phyloP scores from a whole-genome alignment of 306 rosid species.

The Quercus ilex region DNA sequence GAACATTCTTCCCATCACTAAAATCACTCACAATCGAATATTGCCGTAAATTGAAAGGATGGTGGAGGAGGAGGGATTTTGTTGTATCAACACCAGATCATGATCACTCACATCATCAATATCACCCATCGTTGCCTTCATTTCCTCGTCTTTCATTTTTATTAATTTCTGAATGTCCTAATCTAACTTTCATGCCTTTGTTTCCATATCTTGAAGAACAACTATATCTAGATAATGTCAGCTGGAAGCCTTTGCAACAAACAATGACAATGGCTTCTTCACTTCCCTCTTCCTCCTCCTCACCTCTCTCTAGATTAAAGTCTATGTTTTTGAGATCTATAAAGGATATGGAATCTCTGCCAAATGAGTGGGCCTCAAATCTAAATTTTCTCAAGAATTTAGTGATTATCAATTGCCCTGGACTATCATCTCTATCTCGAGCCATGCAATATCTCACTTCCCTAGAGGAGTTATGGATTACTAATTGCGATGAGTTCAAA shows the following conservation, averaged over 20 bases:
- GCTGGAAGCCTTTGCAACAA: neutral
- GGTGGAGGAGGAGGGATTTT: neutral
- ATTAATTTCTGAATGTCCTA: neutral
- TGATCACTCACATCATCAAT: too few species aligned
- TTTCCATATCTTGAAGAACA: neutral
- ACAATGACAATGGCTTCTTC: neutral
- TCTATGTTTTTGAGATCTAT: neutral
- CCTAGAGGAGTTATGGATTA: too few species aligned
- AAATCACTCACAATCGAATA: neutral
- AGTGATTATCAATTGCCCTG: neutral
- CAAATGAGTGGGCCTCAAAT: neutral
- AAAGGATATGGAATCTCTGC: neutral
- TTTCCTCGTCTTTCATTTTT: constrained; percentile 2
- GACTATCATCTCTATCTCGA: too few species aligned
- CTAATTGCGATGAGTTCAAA: too few species aligned
- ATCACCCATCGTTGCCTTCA: neutral
- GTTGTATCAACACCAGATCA: too few species aligned
- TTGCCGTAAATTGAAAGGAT: constrained; percentile 20
- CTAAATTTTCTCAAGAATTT: neutral
- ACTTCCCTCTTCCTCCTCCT: too few species aligned
- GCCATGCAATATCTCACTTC: neutral
- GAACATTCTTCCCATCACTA: neutral
- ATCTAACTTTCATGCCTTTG: neutral
- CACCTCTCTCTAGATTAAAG: neutral
- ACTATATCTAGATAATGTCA: neutral